A percentile compares a stretch with the other conserved stretches of the same genome.
These are phyloP conservation scores for Microbotryomycetes sp. DNA, from an alignment of 1,284 basidiomycete genomes.

Conservation along the genomic window DNA sequence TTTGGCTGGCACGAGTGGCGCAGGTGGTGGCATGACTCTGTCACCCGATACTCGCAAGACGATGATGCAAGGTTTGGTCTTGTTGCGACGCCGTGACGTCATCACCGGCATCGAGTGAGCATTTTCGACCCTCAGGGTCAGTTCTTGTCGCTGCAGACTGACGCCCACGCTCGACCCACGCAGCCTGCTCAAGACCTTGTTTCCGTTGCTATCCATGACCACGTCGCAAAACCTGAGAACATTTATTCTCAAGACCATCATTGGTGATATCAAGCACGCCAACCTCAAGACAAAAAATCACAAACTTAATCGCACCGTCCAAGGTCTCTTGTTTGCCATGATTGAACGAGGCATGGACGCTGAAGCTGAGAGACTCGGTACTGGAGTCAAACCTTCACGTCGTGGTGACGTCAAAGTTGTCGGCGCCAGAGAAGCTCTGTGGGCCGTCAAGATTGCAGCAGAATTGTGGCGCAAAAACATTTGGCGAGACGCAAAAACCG, in stretches of 20 bases:
- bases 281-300: constrained; percentile 87
- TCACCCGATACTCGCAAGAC: constrained; percentile 68
- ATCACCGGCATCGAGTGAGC: constrained; percentile 86
- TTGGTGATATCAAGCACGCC: constrained; percentile 89
- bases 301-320: constrained; percentile 91
- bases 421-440: constrained; percentile 68
- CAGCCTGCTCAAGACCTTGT: constrained; percentile 82
- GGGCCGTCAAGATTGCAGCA: constrained; percentile 90
- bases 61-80: constrained; percentile 80
- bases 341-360: constrained; percentile 81
- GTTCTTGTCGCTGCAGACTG: constrained; percentile 39
- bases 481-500: constrained; percentile 89
- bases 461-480: constrained; percentile 92
- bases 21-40: constrained; percentile 23
- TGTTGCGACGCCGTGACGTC: constrained; percentile 87
- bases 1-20: constrained; percentile 5
- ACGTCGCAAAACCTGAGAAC: constrained; percentile 74
- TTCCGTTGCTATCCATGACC: constrained; percentile 86
- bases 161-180: background rate
- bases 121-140: too few species aligned
- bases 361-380: constrained; percentile 62
- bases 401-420: constrained; percentile 30
- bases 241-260: constrained; percentile 87
- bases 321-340: constrained; percentile 93
- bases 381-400: constrained; percentile 52